Conservation (phyloP, 2,329 filamentous ascomycete species). For the Fusarium mangiferae region DNA sequence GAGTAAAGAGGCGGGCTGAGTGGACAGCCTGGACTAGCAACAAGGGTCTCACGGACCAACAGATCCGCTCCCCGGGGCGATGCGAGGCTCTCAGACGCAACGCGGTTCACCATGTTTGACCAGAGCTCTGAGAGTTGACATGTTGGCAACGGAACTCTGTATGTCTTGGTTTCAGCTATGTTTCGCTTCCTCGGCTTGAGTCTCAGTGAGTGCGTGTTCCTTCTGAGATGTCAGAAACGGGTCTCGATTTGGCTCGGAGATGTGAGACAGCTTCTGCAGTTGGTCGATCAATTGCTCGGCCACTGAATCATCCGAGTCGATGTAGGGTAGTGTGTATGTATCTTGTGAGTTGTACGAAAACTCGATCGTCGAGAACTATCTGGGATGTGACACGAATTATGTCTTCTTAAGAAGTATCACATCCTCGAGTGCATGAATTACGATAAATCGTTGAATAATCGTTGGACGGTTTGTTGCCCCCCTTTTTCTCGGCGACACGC, state of each 20-base stretch:
- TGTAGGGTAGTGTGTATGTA: conserved; percentile 27
- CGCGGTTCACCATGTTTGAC: conserved; percentile 28
- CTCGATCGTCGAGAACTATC: not conserved
- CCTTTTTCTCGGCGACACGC: conserved; percentile 32
- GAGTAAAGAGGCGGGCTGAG: conserved; percentile 32
- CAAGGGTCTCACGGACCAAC: conserved; percentile 32
- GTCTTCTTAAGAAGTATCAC: not conserved
- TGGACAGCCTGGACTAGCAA: conserved; percentile 22
- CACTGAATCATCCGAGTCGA: conserved; percentile 3
- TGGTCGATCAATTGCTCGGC: conserved; percentile 9
- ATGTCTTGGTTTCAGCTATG: conserved; percentile 37
- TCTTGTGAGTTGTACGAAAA: not conserved
- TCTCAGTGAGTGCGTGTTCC: conserved; percentile 6
- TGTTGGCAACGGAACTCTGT: conserved; percentile 10
- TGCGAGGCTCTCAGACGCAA: conserved; percentile 25
- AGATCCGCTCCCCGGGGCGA: conserved; percentile 23
- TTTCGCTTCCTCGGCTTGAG: conserved; percentile 30
- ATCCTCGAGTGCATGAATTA: not conserved
- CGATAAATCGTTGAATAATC: not conserved
- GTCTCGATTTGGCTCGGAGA: not conserved
- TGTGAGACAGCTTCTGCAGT: conserved; percentile 17
- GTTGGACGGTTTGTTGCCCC: conserved; percentile 1
- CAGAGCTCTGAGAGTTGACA: conserved; percentile 22
- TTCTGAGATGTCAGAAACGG: conserved; percentile 31
- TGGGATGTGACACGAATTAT: not conserved